Evolutionary conservation across 1,284 basidiomycete species (phyloP).

Genomic region (Papiliotrema flavescens): DNA sequence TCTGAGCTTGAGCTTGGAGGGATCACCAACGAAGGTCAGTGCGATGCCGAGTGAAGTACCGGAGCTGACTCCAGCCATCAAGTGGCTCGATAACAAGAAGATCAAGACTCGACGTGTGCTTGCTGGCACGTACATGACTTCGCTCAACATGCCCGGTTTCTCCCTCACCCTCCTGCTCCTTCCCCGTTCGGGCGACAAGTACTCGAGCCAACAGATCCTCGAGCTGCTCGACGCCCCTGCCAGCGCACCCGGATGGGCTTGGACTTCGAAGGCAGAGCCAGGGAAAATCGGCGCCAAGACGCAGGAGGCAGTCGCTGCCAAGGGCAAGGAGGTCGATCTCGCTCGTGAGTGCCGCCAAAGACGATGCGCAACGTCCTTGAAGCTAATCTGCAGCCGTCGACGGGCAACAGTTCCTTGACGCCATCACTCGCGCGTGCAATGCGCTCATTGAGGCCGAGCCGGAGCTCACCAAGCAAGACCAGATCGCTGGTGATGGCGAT

Average conservation of each 20-base stretch:
- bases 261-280: constrained; percentile 44
- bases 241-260: constrained; percentile 76
- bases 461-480: constrained; percentile 85
- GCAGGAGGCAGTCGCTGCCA: constrained; percentile 18
- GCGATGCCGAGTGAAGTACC: no score
- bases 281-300: constrained; percentile 24
- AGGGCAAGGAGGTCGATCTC: constrained; percentile 31
- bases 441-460: constrained; percentile 73
- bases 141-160: constrained; percentile 92
- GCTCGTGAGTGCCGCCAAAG: constrained; percentile 25
- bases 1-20: constrained; percentile 79
- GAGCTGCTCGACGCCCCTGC: constrained; percentile 72
- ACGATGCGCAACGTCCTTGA: background rate
- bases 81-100: constrained; percentile 56
- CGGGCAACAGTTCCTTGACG: constrained; percentile 30
- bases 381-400: constrained; percentile 20
- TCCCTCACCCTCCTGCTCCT: constrained; percentile 81
- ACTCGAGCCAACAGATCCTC: constrained; percentile 57
- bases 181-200: constrained; percentile 52
- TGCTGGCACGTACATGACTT: constrained; percentile 83
- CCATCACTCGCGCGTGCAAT: constrained; percentile 63
- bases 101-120: constrained; percentile 64
- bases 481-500: constrained; percentile 56
- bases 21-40: constrained; percentile 58
- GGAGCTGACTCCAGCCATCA: constrained; percentile 45